A percentile compares a stretch with the other conserved stretches of the same genome.
Evolutionary conservation across 495 filamentous ascomycete genomes (phyloP).

Genomic region (Platismatia glauca): DNA sequence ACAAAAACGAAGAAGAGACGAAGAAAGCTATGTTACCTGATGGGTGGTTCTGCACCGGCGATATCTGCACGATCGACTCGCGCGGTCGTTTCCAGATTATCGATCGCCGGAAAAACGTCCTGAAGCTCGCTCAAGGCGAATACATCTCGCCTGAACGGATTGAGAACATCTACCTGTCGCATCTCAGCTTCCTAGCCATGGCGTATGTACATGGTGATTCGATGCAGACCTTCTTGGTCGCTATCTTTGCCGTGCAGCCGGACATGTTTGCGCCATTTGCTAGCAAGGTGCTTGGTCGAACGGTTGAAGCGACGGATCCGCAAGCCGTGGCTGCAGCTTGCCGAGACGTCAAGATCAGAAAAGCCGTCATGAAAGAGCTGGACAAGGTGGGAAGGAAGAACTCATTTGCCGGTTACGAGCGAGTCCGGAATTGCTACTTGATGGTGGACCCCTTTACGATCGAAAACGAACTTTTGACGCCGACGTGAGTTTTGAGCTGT

Average conservation of each 20-base stretch:
- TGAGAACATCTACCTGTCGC: slow-evolving; percentile 85
- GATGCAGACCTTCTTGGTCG: slow-evolving; percentile 73
- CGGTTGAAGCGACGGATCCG: slow-evolving; percentile 52
- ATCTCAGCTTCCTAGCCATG: slow-evolving; percentile 63
- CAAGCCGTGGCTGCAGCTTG: slow-evolving; percentile 57
- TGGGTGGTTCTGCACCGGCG: slow-evolving; percentile 95
- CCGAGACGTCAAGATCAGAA: slow-evolving; percentile 57
- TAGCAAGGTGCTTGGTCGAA: slow-evolving; percentile 59
- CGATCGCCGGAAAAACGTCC: slow-evolving; percentile 95
- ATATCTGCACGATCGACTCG: slow-evolving; percentile 75
- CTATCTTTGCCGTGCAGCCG: slow-evolving; percentile 77
- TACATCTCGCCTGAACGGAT: slow-evolving; percentile 96
- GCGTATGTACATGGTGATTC: slow-evolving; percentile 91
- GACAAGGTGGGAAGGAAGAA: slow-evolving; percentile 72
- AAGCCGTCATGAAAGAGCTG: slow-evolving; percentile 68
- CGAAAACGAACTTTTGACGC: slow-evolving; percentile 90
- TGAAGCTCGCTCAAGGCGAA: slow-evolving; percentile 96
- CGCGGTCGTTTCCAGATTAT: slow-evolving; percentile 85
- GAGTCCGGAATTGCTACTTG: slow-evolving; percentile 63
- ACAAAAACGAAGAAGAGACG: slow-evolving; percentile 80
- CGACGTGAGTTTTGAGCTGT: slow-evolving; percentile 63
- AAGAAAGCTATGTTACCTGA: slow-evolving; percentile 71
- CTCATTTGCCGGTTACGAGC: slow-evolving; percentile 85
- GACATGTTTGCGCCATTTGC: slow-evolving; percentile 72
- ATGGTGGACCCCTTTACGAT: slow-evolving; percentile 86